phyloP scores from a whole-genome alignment of 352 stramenopile species.

The Phytophthora sp. region DNA sequence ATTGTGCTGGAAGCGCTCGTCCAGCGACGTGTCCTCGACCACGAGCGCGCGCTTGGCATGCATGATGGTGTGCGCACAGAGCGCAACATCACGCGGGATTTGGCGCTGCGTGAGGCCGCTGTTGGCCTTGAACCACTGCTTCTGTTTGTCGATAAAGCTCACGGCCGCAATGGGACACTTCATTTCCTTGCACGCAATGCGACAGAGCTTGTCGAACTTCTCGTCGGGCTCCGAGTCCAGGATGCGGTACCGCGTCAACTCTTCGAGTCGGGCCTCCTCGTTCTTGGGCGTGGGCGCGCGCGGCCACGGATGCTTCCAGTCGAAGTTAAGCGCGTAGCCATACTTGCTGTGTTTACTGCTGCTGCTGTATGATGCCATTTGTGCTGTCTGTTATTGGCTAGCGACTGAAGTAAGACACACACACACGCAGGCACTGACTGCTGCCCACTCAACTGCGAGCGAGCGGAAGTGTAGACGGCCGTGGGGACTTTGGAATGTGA shows the following conservation, averaged over 20 bases:
- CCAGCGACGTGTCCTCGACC: conserved; percentile 82
- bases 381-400: not conserved
- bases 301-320: conserved; percentile 88
- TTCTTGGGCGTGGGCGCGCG: conserved; percentile 71
- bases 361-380: conserved; percentile 16
- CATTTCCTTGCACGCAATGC: conserved; percentile 90
- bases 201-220: conserved; percentile 89
- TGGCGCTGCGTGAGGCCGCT: conserved; percentile 82
- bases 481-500: conserved; percentile 40
- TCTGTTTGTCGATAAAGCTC: conserved; percentile 87
- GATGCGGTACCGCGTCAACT: conserved; percentile 77
- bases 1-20: conserved; percentile 87
- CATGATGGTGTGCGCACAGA: conserved; percentile 90
- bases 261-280: conserved; percentile 70
- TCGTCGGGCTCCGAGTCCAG: conserved; percentile 84
- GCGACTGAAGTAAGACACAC: conserved; percentile 8
- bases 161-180: conserved; percentile 89
- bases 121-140: conserved; percentile 91
- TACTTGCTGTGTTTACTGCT: conserved; percentile 44
- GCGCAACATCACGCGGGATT: conserved; percentile 82
- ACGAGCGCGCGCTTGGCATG: conserved; percentile 81
- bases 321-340: conserved; percentile 83
- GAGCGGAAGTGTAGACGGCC: conserved; percentile 8
- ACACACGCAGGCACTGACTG: too few species aligned
- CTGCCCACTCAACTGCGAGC: not conserved